Evolutionary conservation across 148 eudicot species (phyloP).

Genomic region (Cornus controversa): DNA sequence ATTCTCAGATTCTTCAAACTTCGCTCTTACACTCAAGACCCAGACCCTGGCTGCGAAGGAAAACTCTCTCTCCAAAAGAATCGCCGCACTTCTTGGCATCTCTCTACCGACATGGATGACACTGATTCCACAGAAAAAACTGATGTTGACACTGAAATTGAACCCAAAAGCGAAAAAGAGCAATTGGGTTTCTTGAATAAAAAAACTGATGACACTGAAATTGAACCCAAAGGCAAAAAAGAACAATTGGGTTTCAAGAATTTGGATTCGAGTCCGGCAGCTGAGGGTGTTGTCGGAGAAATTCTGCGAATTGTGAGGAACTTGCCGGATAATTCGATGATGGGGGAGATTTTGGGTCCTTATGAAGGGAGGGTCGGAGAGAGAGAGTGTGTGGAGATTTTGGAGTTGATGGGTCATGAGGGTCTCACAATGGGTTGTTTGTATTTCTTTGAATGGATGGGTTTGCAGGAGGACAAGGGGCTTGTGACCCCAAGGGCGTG

Average conservation of each 20-base stretch:
- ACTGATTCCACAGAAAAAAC: slow-evolving; percentile 26
- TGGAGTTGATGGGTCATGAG: slow-evolving; percentile 61
- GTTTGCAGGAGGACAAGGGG: slow-evolving; percentile 61
- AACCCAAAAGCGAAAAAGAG: neutral
- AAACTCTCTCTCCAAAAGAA: slow-evolving; percentile 53
- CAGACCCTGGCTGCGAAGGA: slow-evolving; percentile 55
- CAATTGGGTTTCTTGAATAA: slow-evolving; percentile 24
- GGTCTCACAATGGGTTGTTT: slow-evolving; percentile 63
- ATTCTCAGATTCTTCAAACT: slow-evolving; percentile 61
- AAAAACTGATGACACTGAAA: slow-evolving; percentile 25
- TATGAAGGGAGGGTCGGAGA: slow-evolving; percentile 64
- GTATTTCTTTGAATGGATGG: slow-evolving; percentile 93
- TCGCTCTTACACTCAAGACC: slow-evolving; percentile 44
- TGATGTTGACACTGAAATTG: slow-evolving; percentile 19
- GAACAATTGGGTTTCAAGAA: slow-evolving; percentile 12
- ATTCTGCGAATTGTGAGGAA: slow-evolving; percentile 53
- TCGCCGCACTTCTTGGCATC: slow-evolving; percentile 66
- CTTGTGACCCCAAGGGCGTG: slow-evolving; percentile 60
- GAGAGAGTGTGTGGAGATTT: slow-evolving; percentile 58
- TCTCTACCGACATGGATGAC: slow-evolving; percentile 29
- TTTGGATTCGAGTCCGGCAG: neutral
- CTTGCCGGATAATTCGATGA: slow-evolving; percentile 57
- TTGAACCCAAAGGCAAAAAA: neutral
- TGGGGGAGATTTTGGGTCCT: slow-evolving; percentile 60
- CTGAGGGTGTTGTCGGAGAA: slow-evolving; percentile 49